Conservation (phyloP, 2,329 filamentous ascomycete genomes). For the Sporothrix humicola region DNA sequence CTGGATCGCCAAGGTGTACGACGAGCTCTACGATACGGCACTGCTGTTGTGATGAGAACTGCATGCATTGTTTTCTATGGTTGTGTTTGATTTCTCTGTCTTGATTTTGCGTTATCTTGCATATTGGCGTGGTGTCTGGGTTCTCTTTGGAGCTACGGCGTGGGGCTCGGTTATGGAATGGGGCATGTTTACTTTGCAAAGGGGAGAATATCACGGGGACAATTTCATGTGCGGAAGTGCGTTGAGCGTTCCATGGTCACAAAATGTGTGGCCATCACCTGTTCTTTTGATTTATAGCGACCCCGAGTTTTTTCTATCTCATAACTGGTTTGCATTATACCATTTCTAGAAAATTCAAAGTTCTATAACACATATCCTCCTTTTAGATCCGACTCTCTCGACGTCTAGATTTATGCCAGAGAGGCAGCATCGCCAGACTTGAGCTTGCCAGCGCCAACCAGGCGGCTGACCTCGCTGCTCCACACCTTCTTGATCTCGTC, state of each 20-base stretch:
- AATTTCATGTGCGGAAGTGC: neutral
- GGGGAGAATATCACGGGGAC: conserved; percentile 4
- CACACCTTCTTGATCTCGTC: conserved; percentile 87
- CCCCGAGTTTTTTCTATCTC: conserved; percentile 6
- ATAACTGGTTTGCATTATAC: conserved; percentile 12
- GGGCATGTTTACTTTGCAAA: neutral
- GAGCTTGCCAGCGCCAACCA: conserved; percentile 82
- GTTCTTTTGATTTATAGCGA: neutral
- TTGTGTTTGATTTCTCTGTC: neutral
- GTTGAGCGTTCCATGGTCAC: conserved; percentile 11
- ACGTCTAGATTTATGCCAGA: conserved; percentile 49
- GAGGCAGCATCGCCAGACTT: conserved; percentile 82
- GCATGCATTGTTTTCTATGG: neutral
- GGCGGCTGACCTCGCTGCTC: conserved; percentile 74
- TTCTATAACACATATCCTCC: conserved; percentile 12
- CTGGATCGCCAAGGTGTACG: conserved; percentile 82
- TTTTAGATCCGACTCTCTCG: neutral
- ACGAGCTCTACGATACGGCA: conserved; percentile 65
- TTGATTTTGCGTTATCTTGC: conserved; percentile 16
- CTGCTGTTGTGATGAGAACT: conserved; percentile 17
- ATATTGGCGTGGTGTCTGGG: conserved; percentile 15
- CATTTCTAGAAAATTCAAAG: conserved; percentile 25
- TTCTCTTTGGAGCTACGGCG: conserved; percentile 28
- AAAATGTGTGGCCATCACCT: neutral
- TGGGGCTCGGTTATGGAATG: neutral